A percentile compares a stretch with the other conserved stretches of the same genome.
Conservation (phyloP, 169 alveolate species). For the Cardiosporidium cionae region DNA sequence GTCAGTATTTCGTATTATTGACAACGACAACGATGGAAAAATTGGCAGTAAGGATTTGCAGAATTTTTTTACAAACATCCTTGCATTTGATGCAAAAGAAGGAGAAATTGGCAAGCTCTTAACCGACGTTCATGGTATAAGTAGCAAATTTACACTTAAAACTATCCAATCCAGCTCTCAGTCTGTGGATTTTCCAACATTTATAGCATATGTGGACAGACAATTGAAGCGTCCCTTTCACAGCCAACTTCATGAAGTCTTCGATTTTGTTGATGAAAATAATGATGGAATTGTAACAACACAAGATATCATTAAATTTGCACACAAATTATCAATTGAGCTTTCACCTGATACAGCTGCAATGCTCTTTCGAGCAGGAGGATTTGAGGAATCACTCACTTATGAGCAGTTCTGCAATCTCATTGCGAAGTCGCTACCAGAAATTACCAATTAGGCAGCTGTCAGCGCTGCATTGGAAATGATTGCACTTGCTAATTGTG, state of each 20-base stretch:
- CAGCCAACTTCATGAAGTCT: neutral
- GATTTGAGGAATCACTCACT: neutral
- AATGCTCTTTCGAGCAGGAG: neutral
- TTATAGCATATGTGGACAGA: neutral
- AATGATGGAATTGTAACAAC: neutral
- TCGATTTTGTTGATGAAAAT: neutral
- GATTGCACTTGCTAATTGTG: no score
- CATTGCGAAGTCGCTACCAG: neutral
- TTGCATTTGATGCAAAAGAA: neutral
- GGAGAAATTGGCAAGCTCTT: neutral
- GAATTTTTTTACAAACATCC: neutral
- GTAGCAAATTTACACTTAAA: neutral
- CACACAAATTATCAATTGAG: neutral
- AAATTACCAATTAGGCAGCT: neutral
- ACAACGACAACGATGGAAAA: neutral
- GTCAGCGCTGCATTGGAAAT: no score
- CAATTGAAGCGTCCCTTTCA: neutral
- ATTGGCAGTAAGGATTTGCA: neutral
- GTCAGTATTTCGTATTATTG: neutral
- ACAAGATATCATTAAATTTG: neutral
- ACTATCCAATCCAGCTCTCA: neutral
- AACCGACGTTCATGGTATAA: neutral
- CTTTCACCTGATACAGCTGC: neutral
- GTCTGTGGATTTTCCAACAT: neutral
- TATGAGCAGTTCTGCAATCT: neutral